A percentile compares a stretch with the other conserved stretches of the same genome.
Evolutionary conservation across 805 yeast genomes (phyloP).

Genomic region (Myxozyma geophila): DNA sequence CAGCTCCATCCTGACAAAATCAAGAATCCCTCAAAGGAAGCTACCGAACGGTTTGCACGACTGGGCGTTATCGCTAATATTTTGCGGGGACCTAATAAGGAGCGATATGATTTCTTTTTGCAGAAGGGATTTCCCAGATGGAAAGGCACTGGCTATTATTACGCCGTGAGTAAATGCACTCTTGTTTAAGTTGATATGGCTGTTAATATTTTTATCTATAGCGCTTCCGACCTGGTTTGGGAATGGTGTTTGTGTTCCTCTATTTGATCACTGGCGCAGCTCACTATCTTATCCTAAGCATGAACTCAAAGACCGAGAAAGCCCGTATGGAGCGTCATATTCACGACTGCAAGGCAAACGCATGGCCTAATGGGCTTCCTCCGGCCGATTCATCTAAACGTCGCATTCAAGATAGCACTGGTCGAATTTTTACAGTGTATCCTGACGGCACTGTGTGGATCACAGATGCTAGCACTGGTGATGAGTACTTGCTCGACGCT

Average conservation of each 20-base stretch:
- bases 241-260: constrained; percentile 57
- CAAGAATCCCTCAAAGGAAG: constrained; percentile 58
- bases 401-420: constrained; percentile 23
- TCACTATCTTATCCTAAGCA: constrained; percentile 61
- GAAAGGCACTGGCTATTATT: constrained; percentile 68
- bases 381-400: constrained; percentile 37
- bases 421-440: constrained; percentile 43
- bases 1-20: constrained; percentile 76
- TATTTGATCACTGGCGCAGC: constrained; percentile 57
- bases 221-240: constrained; percentile 69
- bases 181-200: background rate
- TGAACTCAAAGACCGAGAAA: constrained; percentile 61
- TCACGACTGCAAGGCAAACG: constrained; percentile 43
- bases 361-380: constrained; percentile 41
- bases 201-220: constrained; percentile 31
- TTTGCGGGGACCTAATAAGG: constrained; percentile 61
- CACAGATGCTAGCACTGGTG: constrained; percentile 24
- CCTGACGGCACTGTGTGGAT: constrained; percentile 42
- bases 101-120: constrained; percentile 83
- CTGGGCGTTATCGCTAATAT: constrained; percentile 77
- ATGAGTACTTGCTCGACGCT: constrained; percentile 42
- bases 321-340: constrained; percentile 53
- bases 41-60: constrained; percentile 74
- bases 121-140: constrained; percentile 84
- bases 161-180: constrained; percentile 42